A percentile compares a stretch with the other conserved stretches of the same genome.
phyloP scores from a whole-genome alignment of 2,329 filamentous ascomycete genomes.

The Exophiala xenobiotica region DNA sequence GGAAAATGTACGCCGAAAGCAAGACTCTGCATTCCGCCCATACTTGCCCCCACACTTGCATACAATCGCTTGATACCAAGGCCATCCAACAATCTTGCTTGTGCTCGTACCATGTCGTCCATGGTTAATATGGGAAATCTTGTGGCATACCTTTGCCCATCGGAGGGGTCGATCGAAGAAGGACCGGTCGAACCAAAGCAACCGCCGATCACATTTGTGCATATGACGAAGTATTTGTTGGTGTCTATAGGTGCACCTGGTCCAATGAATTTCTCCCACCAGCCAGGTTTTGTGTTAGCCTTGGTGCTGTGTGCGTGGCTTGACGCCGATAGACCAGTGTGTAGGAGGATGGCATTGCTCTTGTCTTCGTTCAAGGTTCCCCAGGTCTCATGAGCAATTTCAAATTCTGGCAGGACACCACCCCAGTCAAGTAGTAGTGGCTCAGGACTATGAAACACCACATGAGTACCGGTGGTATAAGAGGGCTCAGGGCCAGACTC shows the following conservation, averaged over 20 bases:
- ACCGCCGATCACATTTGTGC: slow-evolving; percentile 93
- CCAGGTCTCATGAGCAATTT: slow-evolving; percentile 93
- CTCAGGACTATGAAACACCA: slow-evolving; percentile 69
- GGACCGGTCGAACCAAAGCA: slow-evolving; percentile 96
- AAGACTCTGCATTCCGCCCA: slow-evolving; percentile 97
- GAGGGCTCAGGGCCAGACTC: slow-evolving; percentile 84
- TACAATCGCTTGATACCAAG: slow-evolving; percentile 77
- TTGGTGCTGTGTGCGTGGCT: slow-evolving; percentile 94
- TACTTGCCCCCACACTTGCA: slow-evolving; percentile 91
- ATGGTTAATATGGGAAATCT: slow-evolving; percentile 93
- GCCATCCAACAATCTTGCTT: slow-evolving; percentile 81
- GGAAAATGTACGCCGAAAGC: slow-evolving; percentile 83
- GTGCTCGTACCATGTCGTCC: slow-evolving; percentile 95
- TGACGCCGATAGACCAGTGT: slow-evolving; percentile 94
- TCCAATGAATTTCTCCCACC: slow-evolving; percentile 99
- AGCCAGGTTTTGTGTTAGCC: slow-evolving; percentile 81
- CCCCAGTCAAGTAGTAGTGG: slow-evolving; percentile 91
- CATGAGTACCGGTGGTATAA: slow-evolving; percentile 86
- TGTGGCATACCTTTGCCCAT: slow-evolving; percentile 86
- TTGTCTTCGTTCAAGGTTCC: slow-evolving; percentile 74
- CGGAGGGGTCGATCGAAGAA: slow-evolving; percentile 80
- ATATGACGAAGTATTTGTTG: slow-evolving; percentile 87
- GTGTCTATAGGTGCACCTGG: slow-evolving; percentile 83
- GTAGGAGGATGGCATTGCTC: slow-evolving; percentile 85
- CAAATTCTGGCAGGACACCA: slow-evolving; percentile 82